Evolutionary conservation across 2,329 filamentous ascomycete genomes (phyloP), one percentile per base, ranked within the genome.

Genomic region (Cercospora nicotianae): DNA sequence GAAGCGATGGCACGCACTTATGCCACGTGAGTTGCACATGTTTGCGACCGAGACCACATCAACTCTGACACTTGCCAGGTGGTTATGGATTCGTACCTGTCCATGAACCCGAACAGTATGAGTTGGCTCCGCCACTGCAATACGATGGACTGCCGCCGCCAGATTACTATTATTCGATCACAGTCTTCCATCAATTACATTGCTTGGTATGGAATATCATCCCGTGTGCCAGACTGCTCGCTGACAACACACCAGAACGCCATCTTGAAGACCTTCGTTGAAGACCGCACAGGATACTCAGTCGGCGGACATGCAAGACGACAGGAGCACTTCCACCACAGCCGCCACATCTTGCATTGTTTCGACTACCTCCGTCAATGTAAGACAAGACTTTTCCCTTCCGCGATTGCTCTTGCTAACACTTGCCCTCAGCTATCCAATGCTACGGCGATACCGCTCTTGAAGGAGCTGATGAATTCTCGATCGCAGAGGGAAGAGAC

Each of bases 301-400:
- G 57, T 53, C 10, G 55, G 58, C n/a, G 58, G 36, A 18, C 57
- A 66, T 20, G 57, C 51, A 16, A 48, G 18, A 45, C 64, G 55
- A 12, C 55, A 60, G 61, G 42, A 66, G 20, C 63, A 61, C 13
- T 60, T 60, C 8, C 64, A 66, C 58, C 55, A 66, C 26, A 59
- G 36, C 31, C 48, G 53, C 31, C 65, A 67, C 7, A 53, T 67
- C 12, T 31, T 67, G 33, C 66, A 68, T 23, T 68, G 66, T 26
- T 68, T 68, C 53, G 66, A 68, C 55, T 68, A 68, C 20, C 63
- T 68, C 3, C 63, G 63, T 2, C 63, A 63, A 51, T 51, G 45
- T 51, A 51, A 12, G 45, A 26, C 45, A 0, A 23, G 3, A 2
- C 5, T 2, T 10, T 23, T 23, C 18, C 42, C 9, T 3, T 18